A percentile compares a stretch with the other conserved stretches of the same genome.
These are phyloP conservation scores for Calonectria multiphialidica DNA, from an alignment of 2,329 filamentous ascomycete species.

Conservation along the genomic window DNA sequence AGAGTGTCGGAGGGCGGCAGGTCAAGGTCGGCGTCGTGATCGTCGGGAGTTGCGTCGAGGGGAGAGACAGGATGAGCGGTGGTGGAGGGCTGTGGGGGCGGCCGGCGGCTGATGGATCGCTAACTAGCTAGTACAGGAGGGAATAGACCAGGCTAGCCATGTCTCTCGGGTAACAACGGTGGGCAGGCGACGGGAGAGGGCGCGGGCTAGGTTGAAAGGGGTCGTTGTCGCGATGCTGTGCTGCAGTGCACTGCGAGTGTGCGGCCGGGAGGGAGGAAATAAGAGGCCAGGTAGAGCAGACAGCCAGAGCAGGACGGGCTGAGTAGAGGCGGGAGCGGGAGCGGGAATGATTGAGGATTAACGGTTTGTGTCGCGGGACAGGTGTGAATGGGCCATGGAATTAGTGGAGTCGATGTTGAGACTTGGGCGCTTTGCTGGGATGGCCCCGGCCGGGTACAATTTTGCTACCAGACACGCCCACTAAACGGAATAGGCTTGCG, in stretches of 20 bases:
- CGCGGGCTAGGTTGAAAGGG: background rate
- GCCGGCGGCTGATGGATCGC: constrained; percentile 32
- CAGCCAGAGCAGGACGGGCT: constrained; percentile 1
- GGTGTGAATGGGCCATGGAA: constrained; percentile 5
- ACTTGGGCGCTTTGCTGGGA: constrained; percentile 13
- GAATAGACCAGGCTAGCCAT: constrained; percentile 33
- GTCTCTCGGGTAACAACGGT: constrained; percentile 25
- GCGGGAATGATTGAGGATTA: constrained; percentile 14
- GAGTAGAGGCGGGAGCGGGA: constrained; percentile 12
- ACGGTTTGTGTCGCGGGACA: constrained; percentile 21
- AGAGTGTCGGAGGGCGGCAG: constrained; percentile 9
- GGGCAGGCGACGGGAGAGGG: constrained; percentile 4
- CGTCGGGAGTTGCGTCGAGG: constrained; percentile 38
- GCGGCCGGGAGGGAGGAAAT: background rate
- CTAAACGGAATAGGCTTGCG: background rate
- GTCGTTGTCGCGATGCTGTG: constrained; percentile 12
- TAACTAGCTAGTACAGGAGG: constrained; percentile 11
- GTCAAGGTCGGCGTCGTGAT: constrained; percentile 26
- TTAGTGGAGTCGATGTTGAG: constrained; percentile 23
- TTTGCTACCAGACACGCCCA: background rate
- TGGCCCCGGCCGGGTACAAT: constrained; percentile 2
- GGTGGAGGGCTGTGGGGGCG: constrained; percentile 42
- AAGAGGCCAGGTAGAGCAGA: background rate
- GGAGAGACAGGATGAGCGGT: constrained; percentile 39
- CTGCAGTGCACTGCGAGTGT: constrained; percentile 2